Percentiles rank a stretch among this genome's conserved stretches.
Evolutionary conservation across 2,329 filamentous ascomycete species (phyloP).

Genomic region (Calcarisporium arbuscula): DNA sequence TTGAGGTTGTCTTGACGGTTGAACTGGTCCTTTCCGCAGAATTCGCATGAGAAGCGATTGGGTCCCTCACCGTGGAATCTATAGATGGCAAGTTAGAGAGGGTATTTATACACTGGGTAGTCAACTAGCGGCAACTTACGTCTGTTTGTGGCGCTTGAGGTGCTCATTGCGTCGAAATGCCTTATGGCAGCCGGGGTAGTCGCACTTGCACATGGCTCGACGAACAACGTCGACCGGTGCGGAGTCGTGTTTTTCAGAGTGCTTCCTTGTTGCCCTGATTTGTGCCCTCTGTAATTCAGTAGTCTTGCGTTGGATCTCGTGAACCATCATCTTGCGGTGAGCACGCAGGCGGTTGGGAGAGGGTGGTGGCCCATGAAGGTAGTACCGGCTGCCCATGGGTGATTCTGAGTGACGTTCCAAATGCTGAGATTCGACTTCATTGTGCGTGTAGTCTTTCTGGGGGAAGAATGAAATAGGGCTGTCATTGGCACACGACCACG

Average conservation of each 20-base stretch:
- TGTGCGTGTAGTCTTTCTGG: slow-evolving; percentile 22
- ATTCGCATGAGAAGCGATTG: slow-evolving; percentile 34
- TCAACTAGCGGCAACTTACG: slow-evolving; percentile 31
- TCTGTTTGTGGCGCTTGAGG: slow-evolving; percentile 47
- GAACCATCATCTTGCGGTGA: slow-evolving; percentile 33
- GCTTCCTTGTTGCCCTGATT: slow-evolving; percentile 24
- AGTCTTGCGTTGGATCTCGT: slow-evolving; percentile 37
- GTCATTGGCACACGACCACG: slow-evolving; percentile 33
- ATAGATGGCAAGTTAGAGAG: neutral
- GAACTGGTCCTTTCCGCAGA: slow-evolving; percentile 35
- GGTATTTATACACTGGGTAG: neutral
- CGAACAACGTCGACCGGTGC: slow-evolving; percentile 28
- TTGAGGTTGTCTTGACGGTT: slow-evolving; percentile 36
- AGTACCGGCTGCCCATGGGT: slow-evolving; percentile 23
- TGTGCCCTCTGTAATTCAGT: slow-evolving; percentile 37
- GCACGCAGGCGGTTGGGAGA: slow-evolving; percentile 27
- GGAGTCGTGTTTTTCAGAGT: slow-evolving; percentile 20
- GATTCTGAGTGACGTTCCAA: slow-evolving; percentile 30
- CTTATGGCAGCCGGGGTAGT: slow-evolving; percentile 39
- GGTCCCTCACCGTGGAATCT: slow-evolving; percentile 33
- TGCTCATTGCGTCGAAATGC: slow-evolving; percentile 49
- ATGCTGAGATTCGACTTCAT: slow-evolving; percentile 26
- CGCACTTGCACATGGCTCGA: slow-evolving; percentile 38
- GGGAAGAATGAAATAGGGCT: slow-evolving; percentile 35
- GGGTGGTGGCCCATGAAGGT: slow-evolving; percentile 21